A percentile compares a stretch with the other conserved stretches of the same genome.
phyloP scores from a whole-genome alignment of 1,284 basidiomycete species.

The Ganoderma resinaceum region DNA sequence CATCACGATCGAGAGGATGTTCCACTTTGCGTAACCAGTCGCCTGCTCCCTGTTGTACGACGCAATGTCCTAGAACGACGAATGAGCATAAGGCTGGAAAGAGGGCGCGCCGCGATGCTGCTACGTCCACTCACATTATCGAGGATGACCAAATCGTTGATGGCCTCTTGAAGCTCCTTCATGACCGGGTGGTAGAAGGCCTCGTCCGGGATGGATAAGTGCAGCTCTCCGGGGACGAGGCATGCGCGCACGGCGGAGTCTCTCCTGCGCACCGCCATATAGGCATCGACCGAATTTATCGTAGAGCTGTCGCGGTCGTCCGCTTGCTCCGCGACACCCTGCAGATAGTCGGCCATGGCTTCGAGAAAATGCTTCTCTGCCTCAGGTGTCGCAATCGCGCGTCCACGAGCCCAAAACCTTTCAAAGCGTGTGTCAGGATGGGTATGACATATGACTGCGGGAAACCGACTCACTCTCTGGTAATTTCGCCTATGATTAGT shows the following conservation, averaged over 20 bases:
- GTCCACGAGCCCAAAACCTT: not conserved
- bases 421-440: not conserved
- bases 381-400: not conserved
- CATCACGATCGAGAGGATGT: constrained; percentile 44
- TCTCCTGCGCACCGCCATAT: not conserved
- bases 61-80: constrained; percentile 33
- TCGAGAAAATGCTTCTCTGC: not conserved
- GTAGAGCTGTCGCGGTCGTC: not conserved
- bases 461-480: not conserved
- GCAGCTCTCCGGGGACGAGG: not conserved
- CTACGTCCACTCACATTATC: not conserved
- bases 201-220: not conserved
- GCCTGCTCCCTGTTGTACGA: constrained; percentile 49
- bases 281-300: not conserved
- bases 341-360: not conserved
- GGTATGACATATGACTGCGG: not conserved
- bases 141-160: not conserved
- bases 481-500: not conserved
- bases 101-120: not conserved
- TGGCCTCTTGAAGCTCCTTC: not conserved
- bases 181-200: not conserved
- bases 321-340: not conserved
- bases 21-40: constrained; percentile 41
- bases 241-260: not conserved
- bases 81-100: too few relatives aligned